Evolutionary conservation across 306 rosid species (phyloP).

Genomic region (Potentilla sterilis): DNA sequence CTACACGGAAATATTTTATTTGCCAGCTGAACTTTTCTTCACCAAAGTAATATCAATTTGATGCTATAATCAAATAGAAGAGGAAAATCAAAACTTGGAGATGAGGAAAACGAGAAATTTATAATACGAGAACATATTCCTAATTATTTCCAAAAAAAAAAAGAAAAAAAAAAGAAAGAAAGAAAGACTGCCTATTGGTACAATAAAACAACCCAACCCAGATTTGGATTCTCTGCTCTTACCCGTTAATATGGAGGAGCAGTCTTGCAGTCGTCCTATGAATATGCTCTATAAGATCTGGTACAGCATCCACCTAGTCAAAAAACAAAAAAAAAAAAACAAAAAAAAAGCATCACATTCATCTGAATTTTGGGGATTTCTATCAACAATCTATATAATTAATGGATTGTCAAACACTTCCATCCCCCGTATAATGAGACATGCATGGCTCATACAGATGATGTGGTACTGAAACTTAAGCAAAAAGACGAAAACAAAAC

Average conservation of each 20-base stretch:
- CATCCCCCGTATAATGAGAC: background rate
- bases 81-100: background rate
- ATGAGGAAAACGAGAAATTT: background rate
- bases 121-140: background rate
- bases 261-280: conserved; percentile 81
- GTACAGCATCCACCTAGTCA: conserved; percentile 89
- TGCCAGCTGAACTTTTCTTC: background rate
- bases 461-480: background rate
- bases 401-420: conserved; percentile 5
- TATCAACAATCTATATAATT: background rate
- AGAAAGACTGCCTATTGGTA: background rate
- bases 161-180: too few species aligned
- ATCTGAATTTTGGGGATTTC: conserved; percentile 10
- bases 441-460: background rate
- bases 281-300: conserved; percentile 79
- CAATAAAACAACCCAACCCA: background rate
- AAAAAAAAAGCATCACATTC: background rate
- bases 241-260: conserved; percentile 91
- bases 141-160: too few species aligned
- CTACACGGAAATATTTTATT: background rate
- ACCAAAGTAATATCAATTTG: background rate
- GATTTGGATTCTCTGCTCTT: conserved; percentile 26
- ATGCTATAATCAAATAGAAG: background rate
- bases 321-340: conserved; percentile 10
- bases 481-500: background rate